Evolutionary conservation across 768 basidiomycete genomes (phyloP), one percentile per base, ranked within the genome.

Genomic region (Crassisporium funariophilum): DNA sequence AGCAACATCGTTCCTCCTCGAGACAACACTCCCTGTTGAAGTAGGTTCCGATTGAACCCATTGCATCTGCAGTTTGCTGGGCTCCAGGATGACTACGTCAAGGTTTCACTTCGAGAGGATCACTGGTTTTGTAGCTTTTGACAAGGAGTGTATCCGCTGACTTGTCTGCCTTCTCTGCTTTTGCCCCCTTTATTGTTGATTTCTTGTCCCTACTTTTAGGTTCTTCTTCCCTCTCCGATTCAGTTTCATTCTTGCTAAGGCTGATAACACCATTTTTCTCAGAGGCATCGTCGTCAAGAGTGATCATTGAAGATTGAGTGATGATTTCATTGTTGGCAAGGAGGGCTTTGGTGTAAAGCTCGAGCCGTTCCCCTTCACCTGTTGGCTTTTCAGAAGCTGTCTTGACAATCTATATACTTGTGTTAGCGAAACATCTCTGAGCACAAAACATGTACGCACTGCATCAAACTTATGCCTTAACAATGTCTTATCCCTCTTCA

Each of bases 21-120:
- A n/a, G n/a, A n/a, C n/a, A n/a, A n/a, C n/a, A n/a, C n/a, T n/a
- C 23, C 16, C 7, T 9, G 15, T 7, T 52, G 40, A 52, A 52
- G 31, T 17, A n/a, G n/a, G 16, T 33, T 17, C 39, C 47, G 12
- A 52, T 34, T 20, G 38, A 39, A 12, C 33, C 25, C 2, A 50
- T 40, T 4, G 54, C 47, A 12, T 46, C 31, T 11, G 37, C 46
- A 12, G 47, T 43, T 37, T 23, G n/a, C 19, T 11, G 6, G 31
- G 47, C 16, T 9, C 22, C 42, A 19, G 40, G 15, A 17, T 21
- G 2, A 0, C 11, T 23, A 25, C 24, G 45, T 4, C 33, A 19
- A 39, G 36, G 22, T 10, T 19, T n/a, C n/a, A 12, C 4, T 9
- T 23, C 37, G 9, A 46, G 16, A 4, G 45, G 45, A 17, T 31